These are phyloP conservation scores for Monilinia vaccinii-corymbosi DNA, from an alignment of 2,329 filamentous ascomycete species.

Conservation along the genomic window DNA sequence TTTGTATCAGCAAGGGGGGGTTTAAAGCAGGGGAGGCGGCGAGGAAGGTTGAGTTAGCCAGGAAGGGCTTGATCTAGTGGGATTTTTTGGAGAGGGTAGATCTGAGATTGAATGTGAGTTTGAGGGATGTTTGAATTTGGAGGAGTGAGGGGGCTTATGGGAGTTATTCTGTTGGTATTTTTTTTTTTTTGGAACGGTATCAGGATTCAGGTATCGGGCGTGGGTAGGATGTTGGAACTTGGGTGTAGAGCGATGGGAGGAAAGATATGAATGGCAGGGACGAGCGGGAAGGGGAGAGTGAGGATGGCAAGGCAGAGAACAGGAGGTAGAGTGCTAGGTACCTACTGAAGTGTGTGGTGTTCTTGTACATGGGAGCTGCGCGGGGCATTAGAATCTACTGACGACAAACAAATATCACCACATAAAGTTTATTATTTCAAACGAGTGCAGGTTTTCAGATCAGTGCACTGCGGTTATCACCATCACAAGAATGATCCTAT, in stretches of 20 bases:
- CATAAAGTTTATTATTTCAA: background rate
- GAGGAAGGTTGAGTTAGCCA: constrained; percentile 69
- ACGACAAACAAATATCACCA: background rate
- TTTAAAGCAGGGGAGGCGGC: constrained; percentile 63
- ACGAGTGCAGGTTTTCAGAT: background rate
- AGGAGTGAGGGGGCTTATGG: background rate
- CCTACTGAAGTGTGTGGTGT: too few species aligned
- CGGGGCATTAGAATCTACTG: background rate
- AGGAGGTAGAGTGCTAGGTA: too few species aligned
- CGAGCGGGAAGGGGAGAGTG: too few species aligned
- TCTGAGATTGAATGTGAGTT: background rate
- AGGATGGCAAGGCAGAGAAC: too few species aligned
- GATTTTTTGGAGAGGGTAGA: background rate
- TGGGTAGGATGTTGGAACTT: too few species aligned
- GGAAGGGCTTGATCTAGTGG: constrained; percentile 63
- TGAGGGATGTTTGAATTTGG: background rate
- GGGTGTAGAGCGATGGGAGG: too few species aligned
- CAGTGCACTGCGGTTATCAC: background rate
- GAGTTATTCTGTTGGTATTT: background rate
- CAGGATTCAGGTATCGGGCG: too few species aligned
- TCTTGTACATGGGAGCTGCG: background rate
- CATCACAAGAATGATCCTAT: background rate
- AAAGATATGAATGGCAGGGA: too few species aligned
- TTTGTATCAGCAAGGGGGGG: constrained; percentile 68
- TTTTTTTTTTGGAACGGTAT: background rate